Evolutionary conservation across 78 protist species (phyloP), one percentile per base, ranked within the genome.

Genomic region (Dictyostelium firmibasis): DNA sequence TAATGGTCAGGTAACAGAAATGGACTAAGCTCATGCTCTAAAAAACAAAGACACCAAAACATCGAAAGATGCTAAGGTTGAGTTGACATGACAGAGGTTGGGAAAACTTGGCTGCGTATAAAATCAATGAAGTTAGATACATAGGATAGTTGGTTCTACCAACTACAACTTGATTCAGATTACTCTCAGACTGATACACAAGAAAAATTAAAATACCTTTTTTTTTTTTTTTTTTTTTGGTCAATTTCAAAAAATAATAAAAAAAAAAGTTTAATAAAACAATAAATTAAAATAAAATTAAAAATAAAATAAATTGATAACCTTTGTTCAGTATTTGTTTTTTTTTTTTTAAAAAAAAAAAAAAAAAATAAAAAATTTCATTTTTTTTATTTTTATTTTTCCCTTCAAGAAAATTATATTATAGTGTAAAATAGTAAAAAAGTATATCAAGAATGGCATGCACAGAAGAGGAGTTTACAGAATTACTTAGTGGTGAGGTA

Each of bases 381-480:
- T n/a, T n/a, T n/a, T n/a, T n/a, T n/a, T n/a, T n/a, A n/a, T n/a
- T n/a, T n/a, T n/a, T n/a, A n/a, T n/a, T n/a, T n/a, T n/a, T n/a
- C n/a, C n/a, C n/a, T n/a, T n/a, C n/a, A n/a, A 23, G 6, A 64
- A 8, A 16, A 64, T 25, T 64, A 64, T n/a, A 25, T 64, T 64
- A 14, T 64, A 64, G 23, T 10, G 23, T 60, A 25, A 64, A n/a
- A 11, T 6, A 3, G 8, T 6, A 8, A 9, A 2, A 25, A 64
- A 16, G 25, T 64, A 64, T 25, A 25, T 9, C 25, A 64, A n/a
- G 2, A n/a, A 91, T 91, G 91, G 95, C 89, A 76, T 84, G 95
- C n/a, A 84, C 95, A 41, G 91, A 83, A 31, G 95, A 83, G 29
- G 95, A 93, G 35, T 93, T 93, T 50, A n/a, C 44, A 33, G 96